phyloP scores from a whole-genome alignment of 1,284 basidiomycete genomes.

The Pascua sp. region DNA sequence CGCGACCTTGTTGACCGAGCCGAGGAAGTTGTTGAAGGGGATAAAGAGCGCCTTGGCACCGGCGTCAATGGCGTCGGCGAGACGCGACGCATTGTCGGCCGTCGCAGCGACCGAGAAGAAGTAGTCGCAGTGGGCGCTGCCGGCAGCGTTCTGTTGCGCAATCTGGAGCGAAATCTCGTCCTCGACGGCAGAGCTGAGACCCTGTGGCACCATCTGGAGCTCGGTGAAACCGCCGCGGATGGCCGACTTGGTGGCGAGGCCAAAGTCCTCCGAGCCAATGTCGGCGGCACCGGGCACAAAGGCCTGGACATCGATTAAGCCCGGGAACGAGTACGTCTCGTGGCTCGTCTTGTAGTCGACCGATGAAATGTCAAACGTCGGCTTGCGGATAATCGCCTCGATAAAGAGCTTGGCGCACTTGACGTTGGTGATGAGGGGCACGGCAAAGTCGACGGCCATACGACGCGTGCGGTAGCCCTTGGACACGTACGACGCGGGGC shows the following conservation, averaged over 20 bases:
- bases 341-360: conserved; percentile 96
- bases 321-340: conserved; percentile 84
- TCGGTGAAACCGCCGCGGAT: conserved; percentile 85
- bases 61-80: conserved; percentile 70
- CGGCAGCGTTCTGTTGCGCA: conserved; percentile 63
- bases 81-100: conserved; percentile 60
- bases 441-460: conserved; percentile 99
- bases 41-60: conserved; percentile 82
- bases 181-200: conserved; percentile 60
- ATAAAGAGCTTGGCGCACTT: conserved; percentile 97
- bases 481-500: conserved; percentile 93
- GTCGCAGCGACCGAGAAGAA: conserved; percentile 75
- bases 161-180: conserved; percentile 67
- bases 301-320: conserved; percentile 81
- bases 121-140: conserved; percentile 77
- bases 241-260: conserved; percentile 69
- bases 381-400: conserved; percentile 87
- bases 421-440: conserved; percentile 96
- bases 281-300: conserved; percentile 72
- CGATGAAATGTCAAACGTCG: conserved; percentile 76
- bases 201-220: conserved; percentile 71
- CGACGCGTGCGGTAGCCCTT: conserved; percentile 95
- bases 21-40: conserved; percentile 63
- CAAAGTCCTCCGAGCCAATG: conserved; percentile 63
- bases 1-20: conserved; percentile 56